Evolutionary conservation across 805 yeast genomes (phyloP), one percentile per base, ranked within the genome.

Genomic region (Candida incommunis): DNA sequence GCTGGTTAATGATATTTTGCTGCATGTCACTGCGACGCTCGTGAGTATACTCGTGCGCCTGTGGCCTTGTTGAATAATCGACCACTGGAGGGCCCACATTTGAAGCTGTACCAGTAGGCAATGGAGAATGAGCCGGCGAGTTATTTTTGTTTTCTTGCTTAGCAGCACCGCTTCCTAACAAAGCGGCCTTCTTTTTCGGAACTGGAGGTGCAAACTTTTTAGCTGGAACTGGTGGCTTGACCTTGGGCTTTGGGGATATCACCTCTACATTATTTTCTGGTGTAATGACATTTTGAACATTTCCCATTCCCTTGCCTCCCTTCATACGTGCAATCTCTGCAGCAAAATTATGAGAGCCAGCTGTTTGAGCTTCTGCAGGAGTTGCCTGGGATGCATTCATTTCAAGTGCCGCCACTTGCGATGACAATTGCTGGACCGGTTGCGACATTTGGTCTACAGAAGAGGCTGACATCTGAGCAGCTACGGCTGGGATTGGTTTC

Each of bases 21-120:
- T 29, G 25, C 4, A 44, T 29, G n/a, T 44, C 4, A 3, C 41
- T 16, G 20, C 44, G 7, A 7, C 45, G 45, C 25, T 4, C 22
- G 4, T 41, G n/a, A 13, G 45, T 34, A 3, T 22, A 11, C 4
- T 45, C 20, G 13, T 25, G 27, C 13, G 27, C 13, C 13, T 25
- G 27, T 13, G 54, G 53, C 15, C 46, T 22, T 4, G 48, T 41
- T 11, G 44, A 22, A 22, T 41, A 41, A 41, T 48, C 48, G n/a
- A 48, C 41, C 7, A 50, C 50, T 3, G 51, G 50, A 7, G 51
- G 47, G 16, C 45, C 40, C 3, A 25, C 37, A 20, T 43, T 22
- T 26, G 47, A 20, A 34, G 45, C 23, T 18, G 48, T 18, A 4
- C 22, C 37, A 5, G n/a, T 18, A 11, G 37, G 20, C 7, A 18